Percentiles rank a stretch among this genome's conserved stretches.
Conservation (phyloP, 2,329 filamentous ascomycete genomes). For the Pseudocercospora musae region DNA sequence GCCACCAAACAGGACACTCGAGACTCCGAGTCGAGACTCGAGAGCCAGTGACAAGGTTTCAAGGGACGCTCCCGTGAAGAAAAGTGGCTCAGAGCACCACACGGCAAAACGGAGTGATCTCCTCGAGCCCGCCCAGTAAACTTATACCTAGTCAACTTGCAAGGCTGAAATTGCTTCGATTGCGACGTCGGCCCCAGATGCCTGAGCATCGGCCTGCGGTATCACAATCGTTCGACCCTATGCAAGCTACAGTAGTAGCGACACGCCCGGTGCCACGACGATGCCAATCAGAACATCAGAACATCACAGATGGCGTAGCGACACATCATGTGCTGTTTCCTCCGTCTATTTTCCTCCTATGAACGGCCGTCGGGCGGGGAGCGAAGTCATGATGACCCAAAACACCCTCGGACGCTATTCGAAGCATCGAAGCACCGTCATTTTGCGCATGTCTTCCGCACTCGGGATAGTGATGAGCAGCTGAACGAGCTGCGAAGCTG, state of each 20-base stretch:
- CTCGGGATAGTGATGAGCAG: neutral
- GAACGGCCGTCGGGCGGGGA: neutral
- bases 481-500: neutral
- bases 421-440: neutral
- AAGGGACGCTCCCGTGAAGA: neutral
- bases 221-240: neutral
- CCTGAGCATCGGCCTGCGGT: neutral
- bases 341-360: neutral
- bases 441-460: neutral
- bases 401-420: neutral
- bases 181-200: neutral
- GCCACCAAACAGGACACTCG: neutral
- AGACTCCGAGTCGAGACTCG: too few relatives aligned
- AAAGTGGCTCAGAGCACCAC: neutral
- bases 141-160: too few relatives aligned
- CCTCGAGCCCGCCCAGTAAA: neutral
- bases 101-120: neutral
- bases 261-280: neutral
- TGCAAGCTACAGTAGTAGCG: neutral
- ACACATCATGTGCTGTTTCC: neutral
- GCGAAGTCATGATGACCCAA: neutral
- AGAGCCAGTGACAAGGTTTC: neutral
- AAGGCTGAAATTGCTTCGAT: constrained; percentile 3
- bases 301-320: neutral
- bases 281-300: neutral